Conservation (phyloP, 805 yeast genomes). For the Metschnikowia vanudenii region DNA sequence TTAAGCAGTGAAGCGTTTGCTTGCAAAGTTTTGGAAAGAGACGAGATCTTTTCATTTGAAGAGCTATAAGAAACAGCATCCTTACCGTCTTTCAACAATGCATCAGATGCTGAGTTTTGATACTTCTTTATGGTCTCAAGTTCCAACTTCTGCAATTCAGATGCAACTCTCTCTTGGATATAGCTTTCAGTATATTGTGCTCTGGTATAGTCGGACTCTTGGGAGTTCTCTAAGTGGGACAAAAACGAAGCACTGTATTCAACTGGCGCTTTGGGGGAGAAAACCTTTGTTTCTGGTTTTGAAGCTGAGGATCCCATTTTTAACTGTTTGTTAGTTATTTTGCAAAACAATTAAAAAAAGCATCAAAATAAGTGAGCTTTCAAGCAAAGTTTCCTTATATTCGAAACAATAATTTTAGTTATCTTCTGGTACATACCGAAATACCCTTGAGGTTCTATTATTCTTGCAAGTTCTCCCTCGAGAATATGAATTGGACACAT, state of each 20-base stretch:
- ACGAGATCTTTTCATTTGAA: constrained; percentile 42
- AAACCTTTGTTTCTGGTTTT: constrained; percentile 63
- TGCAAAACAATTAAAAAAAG: not conserved
- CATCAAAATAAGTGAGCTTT: not conserved
- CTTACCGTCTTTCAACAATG: constrained; percentile 36
- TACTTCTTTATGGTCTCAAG: constrained; percentile 51
- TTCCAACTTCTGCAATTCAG: constrained; percentile 55
- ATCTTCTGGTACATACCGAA: not conserved
- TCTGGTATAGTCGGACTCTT: constrained; percentile 70
- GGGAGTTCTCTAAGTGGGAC: constrained; percentile 58
- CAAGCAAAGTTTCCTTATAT: not conserved
- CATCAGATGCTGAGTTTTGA: constrained; percentile 46
- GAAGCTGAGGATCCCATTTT: constrained; percentile 62
- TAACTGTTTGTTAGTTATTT: constrained; percentile 2
- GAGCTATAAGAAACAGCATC: constrained; percentile 32
- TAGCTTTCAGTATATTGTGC: constrained; percentile 65
- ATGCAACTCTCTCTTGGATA: constrained; percentile 62
- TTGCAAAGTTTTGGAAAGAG: constrained; percentile 34
- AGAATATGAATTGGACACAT: constrained; percentile 1
- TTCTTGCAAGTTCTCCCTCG: not conserved
- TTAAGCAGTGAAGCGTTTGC: constrained; percentile 34
- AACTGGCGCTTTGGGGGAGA: constrained; percentile 64
- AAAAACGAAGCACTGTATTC: constrained; percentile 65
- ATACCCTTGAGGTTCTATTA: not conserved
- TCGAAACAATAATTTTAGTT: not conserved